These are phyloP conservation scores for Venturiaceae sp. DNA, from an alignment of 2,329 filamentous ascomycete genomes.

Conservation along the genomic window DNA sequence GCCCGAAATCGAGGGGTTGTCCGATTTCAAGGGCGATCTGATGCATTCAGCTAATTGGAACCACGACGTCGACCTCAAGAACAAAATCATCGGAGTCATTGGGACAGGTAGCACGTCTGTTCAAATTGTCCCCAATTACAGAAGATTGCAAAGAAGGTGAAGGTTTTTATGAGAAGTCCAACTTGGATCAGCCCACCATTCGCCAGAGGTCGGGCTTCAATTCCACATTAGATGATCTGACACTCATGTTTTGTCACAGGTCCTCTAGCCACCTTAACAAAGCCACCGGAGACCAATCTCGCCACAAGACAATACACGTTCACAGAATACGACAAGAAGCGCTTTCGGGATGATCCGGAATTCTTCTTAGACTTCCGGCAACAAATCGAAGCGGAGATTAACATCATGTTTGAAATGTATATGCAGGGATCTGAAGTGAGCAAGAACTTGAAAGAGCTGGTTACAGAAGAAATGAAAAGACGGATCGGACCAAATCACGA, in stretches of 20 bases:
- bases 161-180: not conserved
- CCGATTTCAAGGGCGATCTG: constrained; percentile 40
- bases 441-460: constrained; percentile 14
- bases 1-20: constrained; percentile 38
- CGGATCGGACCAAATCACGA: constrained; percentile 33
- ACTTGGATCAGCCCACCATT: not conserved
- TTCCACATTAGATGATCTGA: not conserved
- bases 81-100: constrained; percentile 47
- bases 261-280: constrained; percentile 6
- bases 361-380: not conserved
- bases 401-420: not conserved
- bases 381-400: not conserved
- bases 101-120: constrained; percentile 37
- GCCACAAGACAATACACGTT: not conserved
- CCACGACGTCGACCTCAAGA: constrained; percentile 44
- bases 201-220: not conserved
- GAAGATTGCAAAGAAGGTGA: not conserved
- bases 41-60: constrained; percentile 53
- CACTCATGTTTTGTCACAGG: not conserved
- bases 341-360: not conserved
- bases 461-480: constrained; percentile 30
- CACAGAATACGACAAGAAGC: not conserved
- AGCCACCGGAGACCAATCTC: constrained; percentile 28
- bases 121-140: constrained; percentile 27
- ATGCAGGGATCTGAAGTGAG: not conserved